Evolutionary conservation across 129 eudicot species (phyloP).

Genomic region (Lonicera japonica): DNA sequence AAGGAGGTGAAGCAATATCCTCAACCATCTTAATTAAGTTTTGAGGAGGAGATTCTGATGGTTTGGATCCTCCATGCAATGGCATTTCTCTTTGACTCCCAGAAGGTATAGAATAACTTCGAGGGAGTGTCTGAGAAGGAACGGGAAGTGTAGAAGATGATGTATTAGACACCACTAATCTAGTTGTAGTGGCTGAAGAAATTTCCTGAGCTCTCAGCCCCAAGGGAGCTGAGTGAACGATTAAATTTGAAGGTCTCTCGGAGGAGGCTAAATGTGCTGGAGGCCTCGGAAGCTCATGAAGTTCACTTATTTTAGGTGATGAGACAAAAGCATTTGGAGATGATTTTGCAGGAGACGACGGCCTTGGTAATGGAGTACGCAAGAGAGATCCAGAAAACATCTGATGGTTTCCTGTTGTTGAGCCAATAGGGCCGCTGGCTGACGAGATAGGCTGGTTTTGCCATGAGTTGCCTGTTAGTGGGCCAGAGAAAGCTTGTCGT

Average conservation of each 20-base stretch:
- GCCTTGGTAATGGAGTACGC: conserved; percentile 43
- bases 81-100: conserved; percentile 35
- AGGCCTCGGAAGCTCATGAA: conserved; percentile 93
- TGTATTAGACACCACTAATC: conserved; percentile 15
- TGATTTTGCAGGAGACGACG: conserved; percentile 36
- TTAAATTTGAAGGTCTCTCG: conserved; percentile 24
- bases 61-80: conserved; percentile 24
- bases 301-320: conserved; percentile 71
- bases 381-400: conserved; percentile 48
- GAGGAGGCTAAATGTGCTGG: conserved; percentile 33
- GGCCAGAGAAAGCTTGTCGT: conserved; percentile 76
- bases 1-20: conserved; percentile 41
- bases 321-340: conserved; percentile 35
- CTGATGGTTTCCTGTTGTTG: conserved; percentile 28
- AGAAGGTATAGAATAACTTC: conserved; percentile 47
- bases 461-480: conserved; percentile 53
- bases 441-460: conserved; percentile 31
- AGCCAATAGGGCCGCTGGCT: conserved; percentile 53
- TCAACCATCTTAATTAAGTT: conserved; percentile 23
- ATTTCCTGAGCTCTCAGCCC: conserved; percentile 34
- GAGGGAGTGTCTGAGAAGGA: conserved; percentile 32
- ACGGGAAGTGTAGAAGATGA: conserved; percentile 37
- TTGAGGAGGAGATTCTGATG: conserved; percentile 26
- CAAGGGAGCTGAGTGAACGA: conserved; percentile 61
- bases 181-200: conserved; percentile 9